These are phyloP conservation scores for Lentinula sp. DNA, from an alignment of 768 basidiomycete genomes.

Conservation along the genomic window DNA sequence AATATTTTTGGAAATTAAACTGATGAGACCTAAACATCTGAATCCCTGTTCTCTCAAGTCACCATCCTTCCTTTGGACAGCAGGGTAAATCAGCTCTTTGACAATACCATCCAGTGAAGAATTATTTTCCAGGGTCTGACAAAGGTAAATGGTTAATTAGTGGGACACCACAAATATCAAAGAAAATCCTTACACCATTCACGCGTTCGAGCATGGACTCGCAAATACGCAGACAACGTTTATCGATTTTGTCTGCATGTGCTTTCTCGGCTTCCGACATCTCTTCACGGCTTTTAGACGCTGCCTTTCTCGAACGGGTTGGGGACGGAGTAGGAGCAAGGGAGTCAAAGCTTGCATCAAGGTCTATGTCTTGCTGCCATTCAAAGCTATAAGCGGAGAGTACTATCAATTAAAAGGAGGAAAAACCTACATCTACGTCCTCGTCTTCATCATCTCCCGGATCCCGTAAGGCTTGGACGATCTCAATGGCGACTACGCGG, in stretches of 20 bases:
- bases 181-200: conserved; percentile 43
- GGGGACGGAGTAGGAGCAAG: neutral
- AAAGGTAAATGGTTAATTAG: conserved; percentile 28
- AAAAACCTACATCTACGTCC: conserved; percentile 18
- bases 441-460: conserved; percentile 21
- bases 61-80: conserved; percentile 1
- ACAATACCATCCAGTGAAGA: conserved; percentile 54
- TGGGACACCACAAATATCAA: neutral
- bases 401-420: neutral
- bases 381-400: neutral
- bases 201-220: conserved; percentile 67
- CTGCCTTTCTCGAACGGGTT: neutral
- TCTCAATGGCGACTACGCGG: conserved; percentile 60
- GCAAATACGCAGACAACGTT: conserved; percentile 57
- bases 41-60: neutral
- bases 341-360: conserved; percentile 1
- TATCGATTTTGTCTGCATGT: conserved; percentile 49
- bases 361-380: neutral
- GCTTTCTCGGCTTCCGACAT: conserved; percentile 44
- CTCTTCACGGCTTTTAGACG: conserved; percentile 11
- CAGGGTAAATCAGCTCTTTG: conserved; percentile 12
- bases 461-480: conserved; percentile 61
- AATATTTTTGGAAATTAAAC: neutral
- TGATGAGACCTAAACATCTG: neutral
- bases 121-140: conserved; percentile 41